These are phyloP conservation scores for Selaginella moellendorffii DNA, from an alignment of 75 land plant species.

Conservation along the genomic window DNA sequence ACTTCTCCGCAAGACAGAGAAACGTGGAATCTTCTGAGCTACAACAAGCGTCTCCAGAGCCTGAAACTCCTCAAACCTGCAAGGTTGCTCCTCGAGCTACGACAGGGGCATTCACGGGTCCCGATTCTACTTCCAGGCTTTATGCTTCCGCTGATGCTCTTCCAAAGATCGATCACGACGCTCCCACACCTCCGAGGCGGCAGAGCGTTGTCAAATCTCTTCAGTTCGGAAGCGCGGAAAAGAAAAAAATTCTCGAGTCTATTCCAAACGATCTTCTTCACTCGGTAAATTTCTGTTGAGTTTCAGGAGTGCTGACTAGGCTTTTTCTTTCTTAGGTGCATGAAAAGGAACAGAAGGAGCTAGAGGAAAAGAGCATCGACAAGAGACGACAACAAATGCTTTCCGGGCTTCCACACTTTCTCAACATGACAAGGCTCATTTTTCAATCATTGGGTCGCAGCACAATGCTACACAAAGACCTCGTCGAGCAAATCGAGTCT, in stretches of 20 bases:
- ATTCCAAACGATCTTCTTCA: slow-evolving; percentile 27
- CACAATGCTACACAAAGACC: slow-evolving; percentile 57
- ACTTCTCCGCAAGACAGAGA: no score
- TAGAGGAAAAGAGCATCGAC: slow-evolving; percentile 32
- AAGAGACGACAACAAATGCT: slow-evolving; percentile 36
- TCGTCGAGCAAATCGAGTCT: slow-evolving; percentile 49
- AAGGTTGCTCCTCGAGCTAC: background rate
- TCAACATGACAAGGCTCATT: slow-evolving; percentile 45
- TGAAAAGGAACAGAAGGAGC: slow-evolving; percentile 43
- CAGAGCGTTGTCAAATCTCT: background rate
- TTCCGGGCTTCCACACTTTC: slow-evolving; percentile 55
- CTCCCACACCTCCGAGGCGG: slow-evolving; percentile 8
- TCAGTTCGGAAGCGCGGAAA: background rate
- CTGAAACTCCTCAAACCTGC: background rate
- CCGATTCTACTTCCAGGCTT: background rate
- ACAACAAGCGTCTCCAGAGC: no score
- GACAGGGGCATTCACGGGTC: background rate
- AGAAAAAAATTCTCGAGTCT: slow-evolving; percentile 18
- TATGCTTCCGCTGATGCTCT: background rate
- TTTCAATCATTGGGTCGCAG: slow-evolving; percentile 56
- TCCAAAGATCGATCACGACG: background rate
- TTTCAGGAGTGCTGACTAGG: slow-evolving; percentile 35
- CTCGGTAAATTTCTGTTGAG: slow-evolving; percentile 22
- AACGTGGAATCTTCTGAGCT: no score
- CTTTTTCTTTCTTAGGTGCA: slow-evolving; percentile 31